A percentile compares a stretch with the other conserved stretches of the same genome.
These are phyloP conservation scores for Scleroderma citrinum DNA, from an alignment of 768 basidiomycete species.

Conservation along the genomic window DNA sequence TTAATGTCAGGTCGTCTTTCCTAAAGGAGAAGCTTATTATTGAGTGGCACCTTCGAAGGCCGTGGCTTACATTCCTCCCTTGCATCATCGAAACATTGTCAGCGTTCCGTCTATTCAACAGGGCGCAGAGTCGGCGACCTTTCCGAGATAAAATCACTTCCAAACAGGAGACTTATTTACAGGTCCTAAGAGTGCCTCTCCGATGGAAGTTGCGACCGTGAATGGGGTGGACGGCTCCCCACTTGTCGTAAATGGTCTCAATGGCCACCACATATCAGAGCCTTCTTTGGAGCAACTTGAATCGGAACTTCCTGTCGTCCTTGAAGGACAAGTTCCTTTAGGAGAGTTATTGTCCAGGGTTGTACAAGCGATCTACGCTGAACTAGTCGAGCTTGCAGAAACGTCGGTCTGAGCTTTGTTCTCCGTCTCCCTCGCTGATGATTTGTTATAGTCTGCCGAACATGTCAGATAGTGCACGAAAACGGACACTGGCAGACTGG, in stretches of 20 bases:
- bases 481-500: constrained; percentile 80
- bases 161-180: not conserved
- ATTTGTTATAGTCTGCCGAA: constrained; percentile 54
- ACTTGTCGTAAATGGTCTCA: constrained; percentile 8
- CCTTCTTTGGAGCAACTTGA: constrained; percentile 54
- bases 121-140: not conserved
- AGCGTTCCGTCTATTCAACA: not conserved
- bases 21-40: not conserved
- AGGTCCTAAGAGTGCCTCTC: not conserved
- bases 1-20: not conserved
- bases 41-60: not conserved
- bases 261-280: constrained; percentile 34
- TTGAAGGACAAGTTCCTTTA: constrained; percentile 68
- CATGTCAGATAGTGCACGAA: constrained; percentile 76
- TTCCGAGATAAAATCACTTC: not conserved
- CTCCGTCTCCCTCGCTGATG: constrained; percentile 3
- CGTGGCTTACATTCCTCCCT: not conserved
- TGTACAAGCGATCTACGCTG: constrained; percentile 74
- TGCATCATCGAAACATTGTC: not conserved
- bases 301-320: constrained; percentile 65
- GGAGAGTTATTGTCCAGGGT: constrained; percentile 72
- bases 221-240: not conserved
- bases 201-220: not conserved
- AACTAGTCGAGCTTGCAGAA: constrained; percentile 78
- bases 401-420: constrained; percentile 49